Percentiles rank a stretch among this genome's conserved stretches.
phyloP scores from a whole-genome alignment of 768 basidiomycete species.

The Boletus sensibilis region DNA sequence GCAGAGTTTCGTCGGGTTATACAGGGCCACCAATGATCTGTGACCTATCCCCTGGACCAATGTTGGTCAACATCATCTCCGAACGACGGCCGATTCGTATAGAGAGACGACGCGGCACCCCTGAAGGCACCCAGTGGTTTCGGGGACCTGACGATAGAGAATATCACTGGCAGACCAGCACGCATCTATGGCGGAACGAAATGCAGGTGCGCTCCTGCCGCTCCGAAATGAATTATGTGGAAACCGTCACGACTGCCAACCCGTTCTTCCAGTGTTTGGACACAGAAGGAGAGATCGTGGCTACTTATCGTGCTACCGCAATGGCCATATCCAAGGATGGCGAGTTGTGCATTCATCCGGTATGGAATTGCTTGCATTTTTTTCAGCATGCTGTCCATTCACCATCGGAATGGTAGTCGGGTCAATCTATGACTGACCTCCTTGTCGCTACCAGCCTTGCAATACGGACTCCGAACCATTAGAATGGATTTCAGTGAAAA shows the following conservation, averaged over 20 bases:
- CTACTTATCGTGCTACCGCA: slow-evolving; percentile 26
- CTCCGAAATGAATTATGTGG: background rate
- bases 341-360: slow-evolving; percentile 27
- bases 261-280: slow-evolving; percentile 15
- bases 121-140: slow-evolving; percentile 22
- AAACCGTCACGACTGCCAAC: background rate
- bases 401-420: slow-evolving; percentile 12
- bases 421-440: slow-evolving; percentile 28
- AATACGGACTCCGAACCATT: slow-evolving; percentile 23
- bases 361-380: slow-evolving; percentile 5
- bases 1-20: slow-evolving; percentile 23
- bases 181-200: slow-evolving; percentile 13
- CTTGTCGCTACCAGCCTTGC: slow-evolving; percentile 30
- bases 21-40: slow-evolving; percentile 13
- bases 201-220: slow-evolving; percentile 22
- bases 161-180: slow-evolving; percentile 22
- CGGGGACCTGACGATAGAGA: slow-evolving; percentile 21
- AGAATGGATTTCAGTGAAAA: background rate
- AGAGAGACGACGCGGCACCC: slow-evolving; percentile 9
- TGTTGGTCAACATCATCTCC: slow-evolving; percentile 17
- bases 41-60: slow-evolving; percentile 3
- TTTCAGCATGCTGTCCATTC: background rate
- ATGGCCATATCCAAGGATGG: slow-evolving; percentile 30
- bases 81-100: slow-evolving; percentile 9
- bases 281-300: slow-evolving; percentile 20